Percentiles rank a stretch among this genome's conserved stretches.
Evolutionary conservation across 176 grass and related monocot species (phyloP).

Genomic region (Otatea glauca): DNA sequence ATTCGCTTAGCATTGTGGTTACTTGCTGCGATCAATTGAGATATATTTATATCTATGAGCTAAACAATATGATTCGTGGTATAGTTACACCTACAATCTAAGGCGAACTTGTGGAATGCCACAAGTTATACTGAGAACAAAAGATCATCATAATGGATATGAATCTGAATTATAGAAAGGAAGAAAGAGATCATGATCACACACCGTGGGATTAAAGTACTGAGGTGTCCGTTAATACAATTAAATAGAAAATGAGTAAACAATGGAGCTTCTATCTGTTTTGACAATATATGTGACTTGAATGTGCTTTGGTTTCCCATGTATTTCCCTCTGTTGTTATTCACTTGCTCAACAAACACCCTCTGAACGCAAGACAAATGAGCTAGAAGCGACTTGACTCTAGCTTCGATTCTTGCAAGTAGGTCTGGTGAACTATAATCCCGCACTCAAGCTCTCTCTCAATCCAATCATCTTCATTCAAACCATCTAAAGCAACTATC

Average conservation of each 20-base stretch:
- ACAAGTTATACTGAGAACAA: conserved; percentile 35
- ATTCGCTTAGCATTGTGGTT: no score
- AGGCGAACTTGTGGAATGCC: conserved; percentile 22
- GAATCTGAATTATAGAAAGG: conserved; percentile 27
- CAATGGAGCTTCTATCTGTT: conserved; percentile 18
- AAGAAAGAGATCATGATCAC: neutral
- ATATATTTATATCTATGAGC: no score
- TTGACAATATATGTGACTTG: neutral
- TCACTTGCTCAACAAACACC: conserved; percentile 5
- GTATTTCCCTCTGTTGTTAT: conserved; percentile 25
- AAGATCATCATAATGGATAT: conserved; percentile 12
- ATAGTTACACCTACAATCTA: conserved; percentile 46
- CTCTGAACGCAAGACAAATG: conserved; percentile 10
- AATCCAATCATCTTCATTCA: conserved; percentile 63
- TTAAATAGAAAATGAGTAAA: conserved; percentile 16
- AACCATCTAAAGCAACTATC: conserved; percentile 34
- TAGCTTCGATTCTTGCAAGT: conserved; percentile 43
- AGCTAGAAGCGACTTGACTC: conserved; percentile 35
- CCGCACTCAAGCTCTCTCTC: conserved; percentile 67
- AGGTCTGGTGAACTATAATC: conserved; percentile 51
- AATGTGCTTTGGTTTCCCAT: neutral
- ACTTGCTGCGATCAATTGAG: no score
- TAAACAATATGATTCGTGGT: neutral
- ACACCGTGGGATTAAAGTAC: conserved; percentile 1
- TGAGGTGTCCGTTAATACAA: conserved; percentile 34